Conservation (phyloP, 306 rosid genomes). For the Gleditsia sinensis region DNA sequence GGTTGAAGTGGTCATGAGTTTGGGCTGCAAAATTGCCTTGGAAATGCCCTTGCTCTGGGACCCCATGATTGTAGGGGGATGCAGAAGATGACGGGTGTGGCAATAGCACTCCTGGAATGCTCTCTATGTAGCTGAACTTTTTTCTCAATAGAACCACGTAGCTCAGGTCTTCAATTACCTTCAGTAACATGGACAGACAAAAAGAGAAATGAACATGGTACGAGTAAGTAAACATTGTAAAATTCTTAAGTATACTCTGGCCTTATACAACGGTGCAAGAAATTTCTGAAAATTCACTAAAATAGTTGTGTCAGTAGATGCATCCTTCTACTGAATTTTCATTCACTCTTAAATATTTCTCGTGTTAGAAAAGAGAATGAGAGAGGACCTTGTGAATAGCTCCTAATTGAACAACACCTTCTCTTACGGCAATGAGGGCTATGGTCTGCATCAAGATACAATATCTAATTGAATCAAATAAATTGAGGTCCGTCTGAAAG, state of each 20-base stretch:
- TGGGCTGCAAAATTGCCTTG: conserved; percentile 47
- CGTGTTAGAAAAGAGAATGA: conserved; percentile 5
- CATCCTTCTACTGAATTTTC: too few relatives aligned
- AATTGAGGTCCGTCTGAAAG: background rate
- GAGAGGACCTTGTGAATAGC: conserved; percentile 66
- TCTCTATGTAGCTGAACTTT: conserved; percentile 87
- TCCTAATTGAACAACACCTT: conserved; percentile 97
- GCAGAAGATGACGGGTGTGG: conserved; percentile 85
- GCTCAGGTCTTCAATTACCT: conserved; percentile 88
- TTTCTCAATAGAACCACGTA: conserved; percentile 72
- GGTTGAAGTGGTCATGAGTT: conserved; percentile 39
- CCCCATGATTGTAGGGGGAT: conserved; percentile 39
- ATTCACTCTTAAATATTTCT: too few relatives aligned
- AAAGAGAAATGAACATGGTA: background rate
- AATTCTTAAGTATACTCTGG: too few relatives aligned
- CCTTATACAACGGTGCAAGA: too few relatives aligned
- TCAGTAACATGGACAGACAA: conserved; percentile 11
- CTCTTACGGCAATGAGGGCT: conserved; percentile 92
- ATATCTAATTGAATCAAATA: conserved; percentile 18
- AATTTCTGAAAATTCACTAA: too few relatives aligned
- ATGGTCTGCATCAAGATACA: conserved; percentile 80
- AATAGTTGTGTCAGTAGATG: too few relatives aligned
- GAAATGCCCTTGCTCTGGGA: conserved; percentile 67
- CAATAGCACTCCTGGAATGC: conserved; percentile 90
- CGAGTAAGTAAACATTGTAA: too few relatives aligned